Percentiles rank a stretch among this genome's conserved stretches.
Conservation (phyloP, 768 basidiomycete species). For the Pilatotrama ljubarskyi region DNA sequence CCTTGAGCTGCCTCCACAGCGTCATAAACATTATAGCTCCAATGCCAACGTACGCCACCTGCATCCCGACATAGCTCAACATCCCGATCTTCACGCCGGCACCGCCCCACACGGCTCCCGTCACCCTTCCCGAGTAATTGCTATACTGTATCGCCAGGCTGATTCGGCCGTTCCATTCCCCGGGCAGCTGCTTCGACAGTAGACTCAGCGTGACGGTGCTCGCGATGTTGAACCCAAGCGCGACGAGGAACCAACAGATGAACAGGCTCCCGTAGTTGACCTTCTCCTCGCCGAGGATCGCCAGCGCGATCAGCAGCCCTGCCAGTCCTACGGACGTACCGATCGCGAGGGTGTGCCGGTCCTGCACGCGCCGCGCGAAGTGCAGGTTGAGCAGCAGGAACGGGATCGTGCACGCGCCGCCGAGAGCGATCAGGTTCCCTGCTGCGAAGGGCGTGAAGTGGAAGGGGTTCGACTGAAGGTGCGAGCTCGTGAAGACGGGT, state of each 20-base stretch:
- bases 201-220: conserved; percentile 67
- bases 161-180: conserved; percentile 57
- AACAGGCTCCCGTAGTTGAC: conserved; percentile 51
- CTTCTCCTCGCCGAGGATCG: conserved; percentile 41
- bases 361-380: conserved; percentile 57
- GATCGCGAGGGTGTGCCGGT: conserved; percentile 55
- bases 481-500: conserved; percentile 51
- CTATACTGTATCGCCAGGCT: conserved; percentile 68
- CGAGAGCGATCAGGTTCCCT: conserved; percentile 71
- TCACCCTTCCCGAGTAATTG: conserved; percentile 64
- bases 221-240: conserved; percentile 73
- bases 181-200: conserved; percentile 68
- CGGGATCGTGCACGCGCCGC: conserved; percentile 60
- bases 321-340: conserved; percentile 52
- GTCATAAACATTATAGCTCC: conserved; percentile 54
- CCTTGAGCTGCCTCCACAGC: conserved; percentile 65
- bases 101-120: conserved; percentile 70
- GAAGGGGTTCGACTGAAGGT: conserved; percentile 36
- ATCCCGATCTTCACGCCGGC: conserved; percentile 61
- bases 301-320: conserved; percentile 54
- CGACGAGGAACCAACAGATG: conserved; percentile 55
- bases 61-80: conserved; percentile 56
- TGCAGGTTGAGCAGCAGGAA: conserved; percentile 65
- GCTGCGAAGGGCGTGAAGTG: conserved; percentile 62
- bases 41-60: conserved; percentile 60